A percentile compares a stretch with the other conserved stretches of the same genome.
phyloP scores from a whole-genome alignment of 176 grass and related monocot genomes.

The Musa beccarii region DNA sequence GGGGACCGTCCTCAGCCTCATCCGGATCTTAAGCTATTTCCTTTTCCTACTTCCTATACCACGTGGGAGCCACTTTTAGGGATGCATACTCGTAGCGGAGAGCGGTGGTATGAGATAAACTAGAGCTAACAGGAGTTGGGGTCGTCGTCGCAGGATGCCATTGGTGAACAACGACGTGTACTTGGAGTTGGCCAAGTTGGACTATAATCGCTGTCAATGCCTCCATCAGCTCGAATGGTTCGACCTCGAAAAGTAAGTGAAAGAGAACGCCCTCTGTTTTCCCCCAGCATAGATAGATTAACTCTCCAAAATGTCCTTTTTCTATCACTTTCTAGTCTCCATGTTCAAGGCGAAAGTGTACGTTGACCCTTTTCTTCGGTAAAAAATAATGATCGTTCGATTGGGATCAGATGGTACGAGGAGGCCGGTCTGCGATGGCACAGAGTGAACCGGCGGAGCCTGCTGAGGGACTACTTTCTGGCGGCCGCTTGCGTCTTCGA shows the following conservation, averaged over 20 bases:
- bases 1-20: too few species aligned
- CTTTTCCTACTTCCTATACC: neutral
- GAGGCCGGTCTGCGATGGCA: slow-evolving; percentile 33
- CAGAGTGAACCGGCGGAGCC: slow-evolving; percentile 26
- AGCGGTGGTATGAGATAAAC: accelerated
- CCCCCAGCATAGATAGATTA: too few species aligned
- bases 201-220: slow-evolving; percentile 80
- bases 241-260: slow-evolving; percentile 45
- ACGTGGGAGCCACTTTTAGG: neutral
- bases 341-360: neutral
- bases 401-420: slow-evolving; percentile 45
- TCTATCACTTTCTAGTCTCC: neutral
- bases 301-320: too few species aligned
- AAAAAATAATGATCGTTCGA: neutral
- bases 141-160: slow-evolving; percentile 46
- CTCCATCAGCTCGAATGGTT: slow-evolving; percentile 64
- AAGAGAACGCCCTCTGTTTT: neutral
- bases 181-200: slow-evolving; percentile 51
- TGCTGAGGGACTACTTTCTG: slow-evolving; percentile 52
- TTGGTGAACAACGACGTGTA: slow-evolving; percentile 66
- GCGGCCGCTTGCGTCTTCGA: slow-evolving; percentile 54
- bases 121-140: neutral
- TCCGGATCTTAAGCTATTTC: neutral
- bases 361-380: neutral
- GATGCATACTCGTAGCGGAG: neutral